Base-by-base conservation (phyloP, 2,329 filamentous ascomycete species). In the Claviceps cyperi region DNA sequence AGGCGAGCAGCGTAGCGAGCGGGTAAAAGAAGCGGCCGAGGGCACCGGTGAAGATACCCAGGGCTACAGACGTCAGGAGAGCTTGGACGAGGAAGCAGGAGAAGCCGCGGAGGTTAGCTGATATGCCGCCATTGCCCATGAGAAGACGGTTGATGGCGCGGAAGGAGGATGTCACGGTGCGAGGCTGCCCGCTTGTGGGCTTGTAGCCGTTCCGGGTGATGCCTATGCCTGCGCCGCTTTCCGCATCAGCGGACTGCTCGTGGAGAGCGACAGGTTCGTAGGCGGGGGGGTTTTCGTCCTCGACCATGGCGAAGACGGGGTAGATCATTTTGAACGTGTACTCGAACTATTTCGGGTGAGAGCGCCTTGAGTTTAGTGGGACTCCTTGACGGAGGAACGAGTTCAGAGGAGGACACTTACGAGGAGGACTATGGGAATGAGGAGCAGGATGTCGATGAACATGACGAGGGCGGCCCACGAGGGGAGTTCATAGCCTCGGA, bases 41-140 rank as follows among this genome's bases (percentile, higher is more conserved):
- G 39, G 69, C 55, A 36, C 60, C 58, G 17, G 66, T 55, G 58
- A 84, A 60, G 55, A 78, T 59, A 50, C 64, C 64, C 49, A 69
- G 60, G 38, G 79, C 53, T 43, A 70, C 36, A 22, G 56, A 50
- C 9, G 61, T 64, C 37, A 64, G 52, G 39, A 70, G 0, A 47
- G 35, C 50, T 48, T 74, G 62, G 50, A 69, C 64, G 5, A 78
- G 9, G 48, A 63, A 64, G 61, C 73, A 77, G 51, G 69, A 62
- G 38, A 87, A 61, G 50, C 87, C 88, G 54, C 86, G 83, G 74
- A 87, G 84, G 59, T 77, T 73, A 51, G 83, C 76, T 52, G 69
- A 69, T 66, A 75, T 76, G 54, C 88, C 86, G 53, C 75, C 81
- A 55, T 78, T 69, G 45, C 76, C 69, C 55, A 72, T 72, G 43